Percentiles rank a stretch among this genome's conserved stretches.
These are phyloP conservation scores for Calocybe indica DNA, from an alignment of 768 basidiomycete genomes.

Conservation along the genomic window DNA sequence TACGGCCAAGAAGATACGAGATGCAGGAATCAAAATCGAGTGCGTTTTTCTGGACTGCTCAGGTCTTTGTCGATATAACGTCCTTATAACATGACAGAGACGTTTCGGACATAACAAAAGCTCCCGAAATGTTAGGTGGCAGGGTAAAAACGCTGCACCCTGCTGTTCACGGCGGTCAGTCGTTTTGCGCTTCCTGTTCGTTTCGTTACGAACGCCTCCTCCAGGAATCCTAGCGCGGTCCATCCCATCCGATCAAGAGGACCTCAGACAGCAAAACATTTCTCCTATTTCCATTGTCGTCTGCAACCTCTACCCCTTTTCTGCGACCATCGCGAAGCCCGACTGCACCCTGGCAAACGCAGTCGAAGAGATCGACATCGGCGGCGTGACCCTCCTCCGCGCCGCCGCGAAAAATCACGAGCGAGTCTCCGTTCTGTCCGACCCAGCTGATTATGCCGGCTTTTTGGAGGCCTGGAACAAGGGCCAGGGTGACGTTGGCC, in stretches of 20 bases:
- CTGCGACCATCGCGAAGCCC: constrained; percentile 82
- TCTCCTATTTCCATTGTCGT: constrained; percentile 94
- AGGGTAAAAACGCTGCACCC: constrained; percentile 98
- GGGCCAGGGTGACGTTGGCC: constrained; percentile 71
- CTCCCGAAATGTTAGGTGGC: constrained; percentile 98
- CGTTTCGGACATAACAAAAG: constrained; percentile 95
- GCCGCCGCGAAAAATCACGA: constrained; percentile 98
- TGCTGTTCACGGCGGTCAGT: constrained; percentile 89
- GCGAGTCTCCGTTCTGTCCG: constrained; percentile 84
- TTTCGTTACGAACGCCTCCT: constrained; percentile 3
- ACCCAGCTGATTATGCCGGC: constrained; percentile 79
- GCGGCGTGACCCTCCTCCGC: constrained; percentile 94
- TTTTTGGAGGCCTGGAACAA: constrained; percentile 75
- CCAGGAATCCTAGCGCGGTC: constrained; percentile 90
- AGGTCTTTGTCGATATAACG: neutral
- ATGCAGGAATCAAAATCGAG: constrained; percentile 88
- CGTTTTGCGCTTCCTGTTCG: neutral
- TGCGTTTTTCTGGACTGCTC: constrained; percentile 31
- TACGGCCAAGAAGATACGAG: constrained; percentile 96
- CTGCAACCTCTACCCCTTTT: constrained; percentile 98
- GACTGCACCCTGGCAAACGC: constrained; percentile 88
- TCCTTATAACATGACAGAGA: constrained; percentile 48
- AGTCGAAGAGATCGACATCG: constrained; percentile 98
- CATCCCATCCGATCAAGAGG: constrained; percentile 85
- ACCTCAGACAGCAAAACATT: constrained; percentile 79